Percentiles rank a stretch among this genome's conserved stretches.
These are phyloP conservation scores for Diaporthe vexans DNA, from an alignment of 2,329 filamentous ascomycete genomes.

Conservation along the genomic window DNA sequence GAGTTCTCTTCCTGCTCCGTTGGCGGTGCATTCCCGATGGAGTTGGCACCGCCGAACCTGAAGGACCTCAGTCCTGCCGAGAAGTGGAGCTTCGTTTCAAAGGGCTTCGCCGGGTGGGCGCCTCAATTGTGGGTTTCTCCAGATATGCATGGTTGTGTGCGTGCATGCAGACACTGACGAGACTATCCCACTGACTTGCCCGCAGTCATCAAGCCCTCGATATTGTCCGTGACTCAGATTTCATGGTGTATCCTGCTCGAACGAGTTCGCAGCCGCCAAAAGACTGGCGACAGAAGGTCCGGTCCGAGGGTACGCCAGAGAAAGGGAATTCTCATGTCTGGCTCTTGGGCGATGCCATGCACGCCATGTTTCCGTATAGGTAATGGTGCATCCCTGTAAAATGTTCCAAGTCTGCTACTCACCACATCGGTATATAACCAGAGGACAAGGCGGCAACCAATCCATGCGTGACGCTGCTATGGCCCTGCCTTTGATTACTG, in stretches of 20 bases:
- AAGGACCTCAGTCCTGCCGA: background rate
- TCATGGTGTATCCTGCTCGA: constrained; percentile 1
- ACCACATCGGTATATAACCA: background rate
- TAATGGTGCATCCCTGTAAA: background rate
- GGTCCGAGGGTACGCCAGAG: background rate
- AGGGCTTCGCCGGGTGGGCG: background rate
- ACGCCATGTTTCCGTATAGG: constrained; percentile 14
- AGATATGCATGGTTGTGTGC: background rate
- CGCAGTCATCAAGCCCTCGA: constrained; percentile 11
- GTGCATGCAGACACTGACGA: background rate
- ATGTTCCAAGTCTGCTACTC: background rate
- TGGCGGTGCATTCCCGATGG: background rate
- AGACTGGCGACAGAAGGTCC: constrained; percentile 14
- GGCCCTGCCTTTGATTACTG: background rate
- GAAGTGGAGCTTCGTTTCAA: constrained; percentile 2
- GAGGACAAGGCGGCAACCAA: constrained; percentile 14
- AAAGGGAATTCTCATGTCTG: background rate
- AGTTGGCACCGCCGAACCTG: background rate
- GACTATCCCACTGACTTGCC: background rate
- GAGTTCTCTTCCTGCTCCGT: constrained; percentile 8
- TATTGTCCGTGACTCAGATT: constrained; percentile 1
- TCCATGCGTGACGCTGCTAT: constrained; percentile 13
- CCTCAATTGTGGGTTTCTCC: constrained; percentile 1
- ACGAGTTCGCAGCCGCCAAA: background rate
- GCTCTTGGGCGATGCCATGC: constrained; percentile 12